Percentiles rank a stretch among this genome's conserved stretches.
Evolutionary conservation across 2,329 filamentous ascomycete genomes (phyloP).

Genomic region (Trichoderma aggressivum): DNA sequence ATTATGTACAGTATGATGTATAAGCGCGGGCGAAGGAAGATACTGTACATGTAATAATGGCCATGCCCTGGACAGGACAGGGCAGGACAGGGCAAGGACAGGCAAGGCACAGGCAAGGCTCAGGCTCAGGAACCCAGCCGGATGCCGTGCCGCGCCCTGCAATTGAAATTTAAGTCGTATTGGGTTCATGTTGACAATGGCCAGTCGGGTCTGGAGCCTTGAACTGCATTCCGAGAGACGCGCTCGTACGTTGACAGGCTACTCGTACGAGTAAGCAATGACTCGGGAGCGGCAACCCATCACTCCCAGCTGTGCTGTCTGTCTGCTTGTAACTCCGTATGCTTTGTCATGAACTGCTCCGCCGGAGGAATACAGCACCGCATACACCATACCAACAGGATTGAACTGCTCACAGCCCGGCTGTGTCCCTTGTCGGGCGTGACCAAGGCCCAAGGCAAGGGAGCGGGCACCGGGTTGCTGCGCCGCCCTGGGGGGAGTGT

Average conservation of each 20-base stretch:
- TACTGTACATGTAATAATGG: background rate
- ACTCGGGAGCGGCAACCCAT: background rate
- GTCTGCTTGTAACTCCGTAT: too few species aligned
- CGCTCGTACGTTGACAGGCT: background rate
- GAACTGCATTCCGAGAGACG: constrained; percentile 7
- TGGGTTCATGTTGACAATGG: background rate
- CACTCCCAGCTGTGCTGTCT: background rate
- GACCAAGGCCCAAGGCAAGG: background rate
- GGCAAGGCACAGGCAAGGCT: background rate
- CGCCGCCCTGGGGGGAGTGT: background rate
- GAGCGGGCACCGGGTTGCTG: background rate
- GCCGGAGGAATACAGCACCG: background rate
- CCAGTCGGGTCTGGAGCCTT: background rate
- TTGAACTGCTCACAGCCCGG: background rate
- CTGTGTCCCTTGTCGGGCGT: background rate
- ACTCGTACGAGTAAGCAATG: background rate
- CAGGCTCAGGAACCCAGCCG: background rate
- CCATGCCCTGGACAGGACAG: background rate
- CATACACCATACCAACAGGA: background rate
- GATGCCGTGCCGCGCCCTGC: background rate
- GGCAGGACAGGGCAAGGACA: background rate
- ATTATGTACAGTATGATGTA: background rate
- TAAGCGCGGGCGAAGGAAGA: background rate
- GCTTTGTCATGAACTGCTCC: background rate
- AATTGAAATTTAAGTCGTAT: background rate